Evolutionary conservation across 345 rosid species (phyloP), one percentile per base, ranked within the genome.

Genomic region (Eutrema yunnanense): DNA sequence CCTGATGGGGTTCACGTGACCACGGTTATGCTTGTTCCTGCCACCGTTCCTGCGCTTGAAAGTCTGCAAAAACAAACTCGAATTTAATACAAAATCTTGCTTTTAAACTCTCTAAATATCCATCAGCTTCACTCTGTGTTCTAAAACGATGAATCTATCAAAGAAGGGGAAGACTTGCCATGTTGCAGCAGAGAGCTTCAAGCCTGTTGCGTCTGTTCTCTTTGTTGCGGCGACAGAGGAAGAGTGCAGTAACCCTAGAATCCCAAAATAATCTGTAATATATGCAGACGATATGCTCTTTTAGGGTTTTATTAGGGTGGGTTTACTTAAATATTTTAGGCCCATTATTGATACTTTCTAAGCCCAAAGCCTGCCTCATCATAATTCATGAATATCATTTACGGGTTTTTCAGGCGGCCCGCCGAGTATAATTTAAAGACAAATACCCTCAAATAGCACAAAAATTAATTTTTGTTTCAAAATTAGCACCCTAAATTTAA

Each of bases 41-140:
- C 96, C 98, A 58, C 92, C 92, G n/a, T 90, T 92, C 82, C 96
- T 84, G 11, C 96, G 88, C 87, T 92, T 92, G 87, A 90, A 90
- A 6, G 96, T 88, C 98, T 92, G 73, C 32, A 61, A 27, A 3
- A 48, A 16, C 57, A 33, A 30, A 32, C 2, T 8, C 47, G 4
- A 69, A 6, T 46, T 61, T 30, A 79, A 56, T 61, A 26, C 13
- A 40, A 10, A 5, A 8, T 26, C 34, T 8, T 4, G 34, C 9
- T 8, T 43, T 14, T 2, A 13, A 4, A 22, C 34, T 51, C 36
- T n/a, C 10, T 2, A 53, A 30, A 14, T 9, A 16, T 14, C 50
- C n/a, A 12, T 9, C 29, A 61, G 44, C 52, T 67, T 42, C 53
- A 6, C 6, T 50, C 4, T 14, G 0, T 52, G 10, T 27, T 37